A percentile compares a stretch with the other conserved stretches of the same genome.
Conservation (phyloP, 148 eudicot species). For the Rhododendron kiyosumense region DNA sequence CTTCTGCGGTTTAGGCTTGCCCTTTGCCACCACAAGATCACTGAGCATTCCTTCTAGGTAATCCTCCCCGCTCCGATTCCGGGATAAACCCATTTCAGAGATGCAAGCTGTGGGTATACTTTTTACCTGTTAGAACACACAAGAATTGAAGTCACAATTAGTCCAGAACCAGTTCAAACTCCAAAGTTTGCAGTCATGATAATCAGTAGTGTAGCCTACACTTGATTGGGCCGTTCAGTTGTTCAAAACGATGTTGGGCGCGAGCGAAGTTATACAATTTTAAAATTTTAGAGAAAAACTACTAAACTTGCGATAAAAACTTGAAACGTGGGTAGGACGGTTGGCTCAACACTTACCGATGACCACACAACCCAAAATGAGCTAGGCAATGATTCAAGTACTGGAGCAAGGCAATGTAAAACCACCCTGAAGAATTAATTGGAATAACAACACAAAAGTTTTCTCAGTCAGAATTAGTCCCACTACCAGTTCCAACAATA, state of each 20-base stretch:
- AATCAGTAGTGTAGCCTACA: neutral
- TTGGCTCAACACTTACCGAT: neutral
- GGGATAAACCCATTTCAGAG: slow-evolving; percentile 35
- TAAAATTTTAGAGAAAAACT: no score
- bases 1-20: slow-evolving; percentile 42
- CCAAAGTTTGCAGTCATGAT: neutral
- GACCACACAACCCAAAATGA: neutral
- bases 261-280: no score
- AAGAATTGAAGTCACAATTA: neutral
- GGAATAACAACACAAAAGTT: neutral
- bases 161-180: neutral
- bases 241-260: no score
- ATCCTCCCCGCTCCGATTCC: slow-evolving; percentile 61
- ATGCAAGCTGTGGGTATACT: neutral
- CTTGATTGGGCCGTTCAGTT: no score
- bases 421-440: neutral
- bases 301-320: no score
- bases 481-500: neutral
- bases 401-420: neutral
- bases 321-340: no score
- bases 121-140: slow-evolving; percentile 7
- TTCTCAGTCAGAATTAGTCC: neutral
- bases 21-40: slow-evolving; percentile 55
- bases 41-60: slow-evolving; percentile 66
- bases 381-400: neutral